Conservation (phyloP, 2,329 filamentous ascomycete species). For the Colletotrichum tabaci region DNA sequence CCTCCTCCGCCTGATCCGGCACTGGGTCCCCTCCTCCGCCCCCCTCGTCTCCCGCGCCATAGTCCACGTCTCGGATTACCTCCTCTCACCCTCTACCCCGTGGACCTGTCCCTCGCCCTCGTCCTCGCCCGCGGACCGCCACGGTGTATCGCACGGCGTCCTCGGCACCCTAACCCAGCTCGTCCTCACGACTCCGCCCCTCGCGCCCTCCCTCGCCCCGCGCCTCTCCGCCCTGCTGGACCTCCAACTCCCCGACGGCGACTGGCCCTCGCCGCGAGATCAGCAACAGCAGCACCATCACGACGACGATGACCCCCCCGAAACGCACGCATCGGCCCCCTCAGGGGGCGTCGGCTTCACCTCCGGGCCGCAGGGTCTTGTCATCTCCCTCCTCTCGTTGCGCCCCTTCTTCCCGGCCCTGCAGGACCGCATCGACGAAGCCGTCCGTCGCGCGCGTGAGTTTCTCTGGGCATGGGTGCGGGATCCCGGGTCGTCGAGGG, state of each 20-base stretch:
- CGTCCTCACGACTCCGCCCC: constrained; percentile 69
- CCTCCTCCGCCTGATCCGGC: constrained; percentile 74
- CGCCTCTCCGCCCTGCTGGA: constrained; percentile 70
- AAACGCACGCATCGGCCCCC: constrained; percentile 55
- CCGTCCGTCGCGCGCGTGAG: constrained; percentile 65
- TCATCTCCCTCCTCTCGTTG: constrained; percentile 71
- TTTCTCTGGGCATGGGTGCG: constrained; percentile 69
- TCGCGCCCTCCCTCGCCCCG: constrained; percentile 67
- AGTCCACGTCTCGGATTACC: constrained; percentile 70
- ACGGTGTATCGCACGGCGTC: constrained; percentile 78
- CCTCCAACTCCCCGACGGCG: constrained; percentile 73
- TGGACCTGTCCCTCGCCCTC: constrained; percentile 18
- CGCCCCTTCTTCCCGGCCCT: constrained; percentile 69
- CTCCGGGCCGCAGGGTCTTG: constrained; percentile 76
- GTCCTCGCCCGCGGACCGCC: constrained; percentile 39
- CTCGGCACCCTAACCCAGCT: constrained; percentile 81
- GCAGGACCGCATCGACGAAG: constrained; percentile 65
- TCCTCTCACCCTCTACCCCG: constrained; percentile 59
- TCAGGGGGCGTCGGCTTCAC: constrained; percentile 72
- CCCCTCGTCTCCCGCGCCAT: constrained; percentile 68
- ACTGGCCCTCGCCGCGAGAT: constrained; percentile 71
- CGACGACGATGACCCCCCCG: constrained; percentile 56
- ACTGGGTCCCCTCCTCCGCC: constrained; percentile 66
- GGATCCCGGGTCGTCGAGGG: constrained; percentile 68
- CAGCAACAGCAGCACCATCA: constrained; percentile 8